These are phyloP conservation scores for Pseudomicrostroma phylloplanum DNA, from an alignment of 1,284 basidiomycete species.

Conservation along the genomic window DNA sequence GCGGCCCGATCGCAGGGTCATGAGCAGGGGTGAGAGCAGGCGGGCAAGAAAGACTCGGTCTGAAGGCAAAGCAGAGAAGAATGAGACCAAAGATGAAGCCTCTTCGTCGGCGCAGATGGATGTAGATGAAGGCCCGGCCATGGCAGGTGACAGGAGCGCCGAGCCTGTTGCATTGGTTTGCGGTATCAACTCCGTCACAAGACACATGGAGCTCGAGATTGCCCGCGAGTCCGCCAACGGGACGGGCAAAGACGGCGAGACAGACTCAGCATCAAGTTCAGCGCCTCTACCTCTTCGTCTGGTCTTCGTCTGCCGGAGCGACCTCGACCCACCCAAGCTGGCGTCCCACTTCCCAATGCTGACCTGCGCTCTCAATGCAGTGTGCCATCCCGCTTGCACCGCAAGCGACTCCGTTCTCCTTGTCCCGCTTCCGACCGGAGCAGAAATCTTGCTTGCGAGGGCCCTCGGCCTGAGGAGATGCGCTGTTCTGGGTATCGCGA, in stretches of 20 bases:
- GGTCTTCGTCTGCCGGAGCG: slow-evolving; percentile 27
- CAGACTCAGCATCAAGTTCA: not conserved
- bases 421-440: slow-evolving; percentile 20
- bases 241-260: not conserved
- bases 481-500: slow-evolving; percentile 17
- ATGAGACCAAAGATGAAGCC: not conserved
- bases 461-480: slow-evolving; percentile 17
- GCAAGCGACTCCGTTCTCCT: not conserved
- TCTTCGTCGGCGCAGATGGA: too few relatives aligned
- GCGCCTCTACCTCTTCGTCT: not conserved
- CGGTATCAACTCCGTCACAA: slow-evolving; percentile 9
- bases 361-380: slow-evolving; percentile 19
- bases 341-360: slow-evolving; percentile 27
- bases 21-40: not conserved
- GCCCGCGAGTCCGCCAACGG: not conserved
- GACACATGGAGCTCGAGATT: slow-evolving; percentile 1
- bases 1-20: not conserved
- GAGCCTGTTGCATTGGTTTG: not conserved
- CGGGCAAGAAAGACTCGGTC: not conserved
- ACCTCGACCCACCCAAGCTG: slow-evolving; percentile 17
- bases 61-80: not conserved
- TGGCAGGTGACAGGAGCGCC: too few relatives aligned
- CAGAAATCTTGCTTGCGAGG: slow-evolving; percentile 17
- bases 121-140: too few relatives aligned
- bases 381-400: slow-evolving; percentile 7